Conservation (phyloP, 352 stramenopile genomes). For the Saprolegnia diclina region DNA sequence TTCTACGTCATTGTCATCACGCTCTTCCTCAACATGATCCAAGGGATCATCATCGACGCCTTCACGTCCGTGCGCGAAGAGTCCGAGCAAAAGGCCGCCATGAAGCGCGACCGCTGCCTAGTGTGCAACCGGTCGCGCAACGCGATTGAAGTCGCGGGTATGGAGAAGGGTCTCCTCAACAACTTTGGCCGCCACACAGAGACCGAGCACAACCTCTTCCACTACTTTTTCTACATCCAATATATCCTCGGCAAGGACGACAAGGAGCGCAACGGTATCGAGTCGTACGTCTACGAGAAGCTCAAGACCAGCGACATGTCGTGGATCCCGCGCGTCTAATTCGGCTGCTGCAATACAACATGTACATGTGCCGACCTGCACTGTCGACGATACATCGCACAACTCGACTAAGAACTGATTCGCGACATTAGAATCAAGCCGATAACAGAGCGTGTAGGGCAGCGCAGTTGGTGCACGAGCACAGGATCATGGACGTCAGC, state of each 20-base stretch:
- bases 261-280: constrained; percentile 27
- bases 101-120: constrained; percentile 21
- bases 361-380: too few relatives aligned
- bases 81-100: constrained; percentile 18
- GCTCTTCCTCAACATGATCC: constrained; percentile 29
- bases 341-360: too few relatives aligned
- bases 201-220: constrained; percentile 24
- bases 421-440: too few relatives aligned
- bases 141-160: constrained; percentile 18
- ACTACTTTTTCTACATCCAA: constrained; percentile 29
- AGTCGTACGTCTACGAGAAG: constrained; percentile 24
- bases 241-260: constrained; percentile 15
- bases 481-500: too few relatives aligned
- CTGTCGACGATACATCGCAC: too few relatives aligned
- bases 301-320: constrained; percentile 27
- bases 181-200: constrained; percentile 24
- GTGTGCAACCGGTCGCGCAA: constrained; percentile 25
- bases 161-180: constrained; percentile 23
- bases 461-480: too few relatives aligned
- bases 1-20: constrained; percentile 27
- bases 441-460: too few relatives aligned
- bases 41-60: constrained; percentile 28
- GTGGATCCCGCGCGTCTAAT: constrained; percentile 26
- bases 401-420: too few relatives aligned
- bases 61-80: constrained; percentile 25